phyloP scores from a whole-genome alignment of 129 eudicot genomes.

The Arctium minus region DNA sequence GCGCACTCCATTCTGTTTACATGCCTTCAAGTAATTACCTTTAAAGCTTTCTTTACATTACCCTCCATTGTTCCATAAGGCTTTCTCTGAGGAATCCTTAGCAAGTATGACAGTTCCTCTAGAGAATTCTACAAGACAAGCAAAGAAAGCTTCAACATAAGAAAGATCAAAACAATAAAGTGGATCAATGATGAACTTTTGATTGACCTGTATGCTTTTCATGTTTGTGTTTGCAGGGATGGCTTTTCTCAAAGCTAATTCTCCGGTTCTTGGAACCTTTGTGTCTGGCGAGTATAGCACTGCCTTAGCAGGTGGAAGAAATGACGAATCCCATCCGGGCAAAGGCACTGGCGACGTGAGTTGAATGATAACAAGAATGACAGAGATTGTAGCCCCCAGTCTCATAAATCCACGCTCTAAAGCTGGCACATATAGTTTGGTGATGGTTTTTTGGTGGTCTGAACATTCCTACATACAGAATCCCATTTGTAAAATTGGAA shows the following conservation, averaged over 20 bases:
- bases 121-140: conserved; percentile 65
- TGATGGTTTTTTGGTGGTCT: conserved; percentile 15
- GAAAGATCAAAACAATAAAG: neutral
- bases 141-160: neutral
- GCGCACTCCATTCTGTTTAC: neutral
- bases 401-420: conserved; percentile 46
- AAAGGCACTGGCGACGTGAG: conserved; percentile 69
- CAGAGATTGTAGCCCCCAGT: conserved; percentile 45
- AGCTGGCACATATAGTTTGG: conserved; percentile 24
- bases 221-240: conserved; percentile 93
- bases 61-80: conserved; percentile 99
- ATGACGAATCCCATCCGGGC: conserved; percentile 36
- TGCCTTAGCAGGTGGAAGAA: conserved; percentile 70
- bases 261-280: conserved; percentile 95
- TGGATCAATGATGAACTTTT: neutral
- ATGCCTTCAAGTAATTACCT: conserved; percentile 43
- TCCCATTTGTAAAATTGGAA: conserved; percentile 22
- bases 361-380: conserved; percentile 55
- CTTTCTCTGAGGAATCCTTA: conserved; percentile 94
- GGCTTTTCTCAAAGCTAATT: conserved; percentile 93
- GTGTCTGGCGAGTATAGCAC: conserved; percentile 97
- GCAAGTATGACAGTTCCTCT: conserved; percentile 89
- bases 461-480: conserved; percentile 68
- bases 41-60: conserved; percentile 88
- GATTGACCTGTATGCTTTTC: conserved; percentile 83